Evolutionary conservation across 805 yeast genomes (phyloP).

Genomic region (Kluyveromyces dobzhanskii): DNA sequence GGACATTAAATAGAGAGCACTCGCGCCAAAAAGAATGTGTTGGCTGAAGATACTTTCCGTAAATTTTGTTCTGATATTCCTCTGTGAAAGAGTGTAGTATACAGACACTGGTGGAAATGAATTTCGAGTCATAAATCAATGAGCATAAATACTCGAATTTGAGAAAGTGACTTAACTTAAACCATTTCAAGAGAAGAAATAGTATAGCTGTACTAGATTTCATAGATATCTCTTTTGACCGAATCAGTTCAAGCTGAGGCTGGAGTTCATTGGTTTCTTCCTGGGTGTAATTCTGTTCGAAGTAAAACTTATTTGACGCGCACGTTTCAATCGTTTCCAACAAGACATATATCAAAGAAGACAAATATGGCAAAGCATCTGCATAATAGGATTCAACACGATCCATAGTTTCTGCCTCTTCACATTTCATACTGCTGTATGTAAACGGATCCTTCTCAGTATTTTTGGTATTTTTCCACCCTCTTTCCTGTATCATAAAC

Average conservation of each 20-base stretch:
- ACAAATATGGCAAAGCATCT: slow-evolving; percentile 43
- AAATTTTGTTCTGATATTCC: slow-evolving; percentile 25
- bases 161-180: slow-evolving; percentile 65
- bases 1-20: slow-evolving; percentile 15
- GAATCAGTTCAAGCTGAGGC: slow-evolving; percentile 41
- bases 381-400: slow-evolving; percentile 57
- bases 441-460: slow-evolving; percentile 25
- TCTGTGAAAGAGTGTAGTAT: slow-evolving; percentile 23
- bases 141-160: slow-evolving; percentile 71
- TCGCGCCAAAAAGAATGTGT: slow-evolving; percentile 23
- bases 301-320: slow-evolving; percentile 24
- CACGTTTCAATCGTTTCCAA: slow-evolving; percentile 55
- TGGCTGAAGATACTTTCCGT: slow-evolving; percentile 17
- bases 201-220: slow-evolving; percentile 52
- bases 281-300: slow-evolving; percentile 9
- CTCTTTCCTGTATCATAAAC: slow-evolving; percentile 69
- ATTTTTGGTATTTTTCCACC: slow-evolving; percentile 32
- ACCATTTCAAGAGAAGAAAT: slow-evolving; percentile 58
- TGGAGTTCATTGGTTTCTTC: slow-evolving; percentile 9
- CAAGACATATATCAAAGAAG: slow-evolving; percentile 56
- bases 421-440: slow-evolving; percentile 16
- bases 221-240: slow-evolving; percentile 55
- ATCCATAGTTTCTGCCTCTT: slow-evolving; percentile 31
- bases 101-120: slow-evolving; percentile 22
- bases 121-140: slow-evolving; percentile 67